Evolutionary conservation across 495 filamentous ascomycete species (phyloP).

Genomic region (Penicillium ochrochloron): DNA sequence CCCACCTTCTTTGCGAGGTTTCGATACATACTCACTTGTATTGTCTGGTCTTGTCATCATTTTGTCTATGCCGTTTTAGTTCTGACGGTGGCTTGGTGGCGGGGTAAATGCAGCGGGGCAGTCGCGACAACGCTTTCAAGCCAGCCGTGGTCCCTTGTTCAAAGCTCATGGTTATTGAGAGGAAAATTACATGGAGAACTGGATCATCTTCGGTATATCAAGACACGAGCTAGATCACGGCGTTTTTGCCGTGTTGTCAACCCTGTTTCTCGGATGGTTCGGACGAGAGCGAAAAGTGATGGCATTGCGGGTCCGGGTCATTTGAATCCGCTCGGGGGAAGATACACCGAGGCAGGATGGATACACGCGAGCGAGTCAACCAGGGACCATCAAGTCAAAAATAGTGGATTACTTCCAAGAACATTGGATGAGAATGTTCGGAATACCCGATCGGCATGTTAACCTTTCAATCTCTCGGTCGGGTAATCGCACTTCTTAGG

Average conservation of each 20-base stretch:
- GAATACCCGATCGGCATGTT: conserved; percentile 5
- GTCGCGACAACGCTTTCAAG: neutral
- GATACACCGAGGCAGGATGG: conserved; percentile 11
- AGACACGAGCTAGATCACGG: conserved; percentile 2
- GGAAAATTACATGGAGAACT: neutral
- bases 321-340: conserved; percentile 20
- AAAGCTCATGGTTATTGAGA: neutral
- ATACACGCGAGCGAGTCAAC: neutral
- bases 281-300: neutral
- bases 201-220: conserved; percentile 8
- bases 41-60: neutral
- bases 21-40: neutral
- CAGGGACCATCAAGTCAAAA: neutral
- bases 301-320: conserved; percentile 19
- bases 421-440: neutral
- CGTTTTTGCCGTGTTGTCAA: neutral
- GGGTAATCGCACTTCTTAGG: neutral
- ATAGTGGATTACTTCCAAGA: neutral
- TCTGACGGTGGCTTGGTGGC: conserved; percentile 1
- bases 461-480: neutral
- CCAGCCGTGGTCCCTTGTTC: neutral
- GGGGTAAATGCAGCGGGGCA: neutral
- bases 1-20: conserved; percentile 2
- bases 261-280: neutral
- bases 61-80: neutral